Conservation (phyloP, 768 basidiomycete species). For the Suillus subaureus region DNA sequence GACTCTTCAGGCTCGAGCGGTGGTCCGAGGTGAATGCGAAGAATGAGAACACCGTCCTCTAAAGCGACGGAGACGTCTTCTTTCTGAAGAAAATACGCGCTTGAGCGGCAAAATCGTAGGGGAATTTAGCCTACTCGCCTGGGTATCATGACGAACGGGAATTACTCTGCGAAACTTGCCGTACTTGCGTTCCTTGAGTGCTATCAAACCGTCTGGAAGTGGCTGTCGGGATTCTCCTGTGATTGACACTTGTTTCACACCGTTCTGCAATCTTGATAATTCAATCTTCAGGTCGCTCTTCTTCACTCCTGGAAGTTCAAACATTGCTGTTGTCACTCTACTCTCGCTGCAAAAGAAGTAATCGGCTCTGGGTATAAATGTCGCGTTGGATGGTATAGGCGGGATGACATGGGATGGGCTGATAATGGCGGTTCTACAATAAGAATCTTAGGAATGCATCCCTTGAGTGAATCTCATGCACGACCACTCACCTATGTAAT, state of each 20-base stretch:
- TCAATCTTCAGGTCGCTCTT: constrained; percentile 58
- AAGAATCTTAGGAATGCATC: constrained; percentile 11
- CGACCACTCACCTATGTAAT: constrained; percentile 13
- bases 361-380: constrained; percentile 61
- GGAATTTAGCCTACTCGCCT: constrained; percentile 43
- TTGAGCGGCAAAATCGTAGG: neutral
- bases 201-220: constrained; percentile 44
- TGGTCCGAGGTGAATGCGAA: constrained; percentile 55
- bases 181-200: constrained; percentile 57
- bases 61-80: constrained; percentile 57
- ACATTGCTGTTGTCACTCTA: constrained; percentile 55
- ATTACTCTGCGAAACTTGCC: constrained; percentile 53
- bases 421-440: constrained; percentile 24
- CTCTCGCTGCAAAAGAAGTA: constrained; percentile 56
- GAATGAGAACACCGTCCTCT: constrained; percentile 60
- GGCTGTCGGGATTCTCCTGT: constrained; percentile 46
- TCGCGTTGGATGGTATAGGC: constrained; percentile 15
- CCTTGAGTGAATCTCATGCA: constrained; percentile 12
- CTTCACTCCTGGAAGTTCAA: constrained; percentile 72
- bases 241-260: constrained; percentile 63
- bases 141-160: constrained; percentile 56
- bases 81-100: constrained; percentile 37
- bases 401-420: constrained; percentile 24
- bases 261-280: constrained; percentile 65
- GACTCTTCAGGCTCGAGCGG: constrained; percentile 44